Conservation (phyloP, 176 grass and related monocot species). For the Carex scoparia region DNA sequence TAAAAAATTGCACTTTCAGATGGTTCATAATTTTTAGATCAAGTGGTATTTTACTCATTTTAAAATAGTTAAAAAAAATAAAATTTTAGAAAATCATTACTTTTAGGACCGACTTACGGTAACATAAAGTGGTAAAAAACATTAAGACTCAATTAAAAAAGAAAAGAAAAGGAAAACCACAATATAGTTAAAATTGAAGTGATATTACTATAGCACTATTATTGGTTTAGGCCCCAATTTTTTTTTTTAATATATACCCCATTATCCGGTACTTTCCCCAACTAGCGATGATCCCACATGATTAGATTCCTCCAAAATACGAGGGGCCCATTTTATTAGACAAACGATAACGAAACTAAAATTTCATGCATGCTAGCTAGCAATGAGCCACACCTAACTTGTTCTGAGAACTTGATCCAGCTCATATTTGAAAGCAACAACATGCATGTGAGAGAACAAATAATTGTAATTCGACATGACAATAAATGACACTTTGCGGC, state of each 20-base stretch:
- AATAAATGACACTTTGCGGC: background rate
- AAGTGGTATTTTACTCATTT: too few relatives aligned
- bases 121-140: background rate
- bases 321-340: background rate
- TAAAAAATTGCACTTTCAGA: too few relatives aligned
- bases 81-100: too few relatives aligned
- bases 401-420: slow-evolving; percentile 5
- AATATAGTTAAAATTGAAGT: background rate
- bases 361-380: background rate
- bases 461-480: background rate
- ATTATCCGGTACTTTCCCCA: slow-evolving; percentile 4
- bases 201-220: background rate
- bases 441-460: background rate
- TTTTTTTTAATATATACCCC: background rate
- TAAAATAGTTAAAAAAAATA: too few relatives aligned
- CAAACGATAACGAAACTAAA: background rate
- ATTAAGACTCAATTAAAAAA: background rate
- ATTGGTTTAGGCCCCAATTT: background rate
- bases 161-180: too few relatives aligned
- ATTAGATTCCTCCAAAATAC: slow-evolving; percentile 22
- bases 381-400: slow-evolving; percentile 16
- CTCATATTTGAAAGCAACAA: slow-evolving; percentile 21
- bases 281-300: background rate
- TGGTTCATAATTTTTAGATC: too few relatives aligned
- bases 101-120: too few relatives aligned